These are phyloP conservation scores for Plectosphaerella cucumerina DNA, from an alignment of 2,329 filamentous ascomycete genomes.

Conservation along the genomic window DNA sequence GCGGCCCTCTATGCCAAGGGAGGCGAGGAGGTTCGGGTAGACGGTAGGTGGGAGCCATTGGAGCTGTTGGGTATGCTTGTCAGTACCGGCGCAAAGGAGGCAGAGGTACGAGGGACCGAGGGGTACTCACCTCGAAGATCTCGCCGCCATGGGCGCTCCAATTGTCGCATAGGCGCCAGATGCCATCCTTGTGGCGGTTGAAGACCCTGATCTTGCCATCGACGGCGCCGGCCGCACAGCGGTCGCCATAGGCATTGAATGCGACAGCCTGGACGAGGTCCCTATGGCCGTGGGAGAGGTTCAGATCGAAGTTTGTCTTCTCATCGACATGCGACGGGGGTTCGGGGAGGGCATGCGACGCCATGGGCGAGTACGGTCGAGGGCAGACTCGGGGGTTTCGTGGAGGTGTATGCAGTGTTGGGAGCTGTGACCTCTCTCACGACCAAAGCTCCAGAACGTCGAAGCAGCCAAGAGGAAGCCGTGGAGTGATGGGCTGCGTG, in stretches of 20 bases:
- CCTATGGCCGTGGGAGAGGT: constrained; percentile 70
- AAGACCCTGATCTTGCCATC: constrained; percentile 93
- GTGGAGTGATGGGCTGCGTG: too few species aligned
- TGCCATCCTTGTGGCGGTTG: constrained; percentile 72
- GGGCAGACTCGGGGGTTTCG: not conserved
- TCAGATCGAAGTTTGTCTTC: constrained; percentile 47
- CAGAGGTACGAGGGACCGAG: not conserved
- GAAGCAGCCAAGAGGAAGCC: not conserved
- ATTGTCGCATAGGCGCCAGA: constrained; percentile 78
- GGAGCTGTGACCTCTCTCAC: not conserved
- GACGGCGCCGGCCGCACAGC: constrained; percentile 85
- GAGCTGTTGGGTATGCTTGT: constrained; percentile 47
- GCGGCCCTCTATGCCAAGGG: constrained; percentile 82
- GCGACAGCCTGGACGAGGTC: constrained; percentile 80
- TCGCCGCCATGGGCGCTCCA: constrained; percentile 91
- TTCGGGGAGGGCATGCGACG: constrained; percentile 8
- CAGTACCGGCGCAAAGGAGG: constrained; percentile 1
- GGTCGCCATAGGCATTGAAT: constrained; percentile 89
- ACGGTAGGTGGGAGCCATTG: constrained; percentile 92
- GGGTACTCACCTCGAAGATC: constrained; percentile 69
- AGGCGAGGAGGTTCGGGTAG: constrained; percentile 80
- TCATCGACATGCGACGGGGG: constrained; percentile 37
- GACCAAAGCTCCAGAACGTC: not conserved
- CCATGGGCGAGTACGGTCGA: constrained; percentile 4
- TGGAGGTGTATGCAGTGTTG: not conserved